Evolutionary conservation across 495 filamentous ascomycete genomes (phyloP).

Genomic region (Immersiella caudata): DNA sequence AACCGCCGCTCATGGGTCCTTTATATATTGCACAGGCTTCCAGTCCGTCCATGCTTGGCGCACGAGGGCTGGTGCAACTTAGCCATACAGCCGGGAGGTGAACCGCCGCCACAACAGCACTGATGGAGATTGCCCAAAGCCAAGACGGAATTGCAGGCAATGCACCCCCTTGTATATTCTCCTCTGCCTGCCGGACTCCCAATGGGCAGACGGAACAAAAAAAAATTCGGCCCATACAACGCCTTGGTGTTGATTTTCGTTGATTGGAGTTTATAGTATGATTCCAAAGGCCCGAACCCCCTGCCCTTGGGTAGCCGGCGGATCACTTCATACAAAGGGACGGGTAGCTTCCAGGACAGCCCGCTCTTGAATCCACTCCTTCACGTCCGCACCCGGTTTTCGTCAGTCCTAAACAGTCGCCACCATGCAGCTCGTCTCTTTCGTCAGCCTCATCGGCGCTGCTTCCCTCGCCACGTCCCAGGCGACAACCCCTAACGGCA

Average conservation of each 20-base stretch:
- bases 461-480: constrained; percentile 48
- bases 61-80: constrained; percentile 3
- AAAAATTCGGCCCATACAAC: not conserved
- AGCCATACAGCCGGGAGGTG: constrained; percentile 8
- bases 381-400: not conserved
- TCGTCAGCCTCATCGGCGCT: constrained; percentile 46
- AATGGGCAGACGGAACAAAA: not conserved
- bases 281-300: not conserved
- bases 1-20: not conserved
- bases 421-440: constrained; percentile 45
- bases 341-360: not conserved
- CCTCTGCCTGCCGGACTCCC: not conserved
- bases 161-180: not conserved
- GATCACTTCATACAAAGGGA: not conserved
- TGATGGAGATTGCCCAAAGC: not conserved
- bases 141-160: not conserved
- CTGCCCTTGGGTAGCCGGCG: not conserved
- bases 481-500: constrained; percentile 24
- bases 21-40: not conserved
- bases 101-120: constrained; percentile 32
- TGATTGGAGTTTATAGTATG: not conserved
- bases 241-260: not conserved
- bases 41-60: not conserved
- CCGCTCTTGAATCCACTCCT: not conserved
- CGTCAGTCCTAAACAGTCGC: not conserved